Evolutionary conservation across 1,139 yeast genomes (phyloP).

Genomic region (Zygoascus meyerae): DNA sequence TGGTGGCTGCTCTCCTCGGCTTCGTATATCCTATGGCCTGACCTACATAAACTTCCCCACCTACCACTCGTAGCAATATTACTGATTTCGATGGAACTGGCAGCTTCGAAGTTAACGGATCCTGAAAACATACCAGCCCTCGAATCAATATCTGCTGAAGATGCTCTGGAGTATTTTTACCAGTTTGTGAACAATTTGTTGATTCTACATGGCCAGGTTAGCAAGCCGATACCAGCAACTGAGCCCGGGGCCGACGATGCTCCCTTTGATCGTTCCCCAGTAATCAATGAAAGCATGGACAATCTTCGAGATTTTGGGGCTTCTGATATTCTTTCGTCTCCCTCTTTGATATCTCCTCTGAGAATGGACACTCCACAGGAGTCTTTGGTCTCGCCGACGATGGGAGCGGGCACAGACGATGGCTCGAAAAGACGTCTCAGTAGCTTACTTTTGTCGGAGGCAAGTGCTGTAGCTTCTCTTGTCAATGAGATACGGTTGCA

Average conservation of each 20-base stretch:
- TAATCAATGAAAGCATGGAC: no score
- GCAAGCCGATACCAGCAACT: no score
- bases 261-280: no score
- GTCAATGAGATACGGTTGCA: slow-evolving; percentile 9
- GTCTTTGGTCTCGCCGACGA: neutral
- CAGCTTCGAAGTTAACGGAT: no score
- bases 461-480: slow-evolving; percentile 18
- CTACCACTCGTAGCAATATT: no score
- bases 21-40: no score
- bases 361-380: slow-evolving; percentile 2
- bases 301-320: no score
- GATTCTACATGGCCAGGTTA: slow-evolving; percentile 16
- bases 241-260: neutral
- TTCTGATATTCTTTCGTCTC: no score
- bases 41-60: no score
- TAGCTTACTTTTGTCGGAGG: slow-evolving; percentile 16
- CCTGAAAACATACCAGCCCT: slow-evolving; percentile 17
- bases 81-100: no score
- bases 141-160: slow-evolving; percentile 18
- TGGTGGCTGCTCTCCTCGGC: no score
- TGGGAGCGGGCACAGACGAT: neutral
- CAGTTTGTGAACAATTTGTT: slow-evolving; percentile 21
- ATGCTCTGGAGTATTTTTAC: slow-evolving; percentile 23
- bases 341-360: slow-evolving; percentile 10
- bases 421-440: slow-evolving; percentile 13